Conservation (phyloP, 73 alveolate genomes). For the Paraurostyla sp. region DNA sequence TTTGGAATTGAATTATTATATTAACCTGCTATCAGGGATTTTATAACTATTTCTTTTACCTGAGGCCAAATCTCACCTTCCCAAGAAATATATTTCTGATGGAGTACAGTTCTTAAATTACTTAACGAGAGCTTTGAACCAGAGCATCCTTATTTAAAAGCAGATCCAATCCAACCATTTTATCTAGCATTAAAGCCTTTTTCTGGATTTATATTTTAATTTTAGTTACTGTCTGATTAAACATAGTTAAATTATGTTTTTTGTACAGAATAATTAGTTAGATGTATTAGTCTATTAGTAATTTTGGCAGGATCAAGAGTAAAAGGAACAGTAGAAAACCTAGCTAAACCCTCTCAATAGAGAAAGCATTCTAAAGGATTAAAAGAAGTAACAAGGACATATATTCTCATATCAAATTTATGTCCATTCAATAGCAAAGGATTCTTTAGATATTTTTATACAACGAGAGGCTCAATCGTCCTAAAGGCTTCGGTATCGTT, state of each 20-base stretch:
- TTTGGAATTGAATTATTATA: conserved; percentile 80
- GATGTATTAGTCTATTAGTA: conserved; percentile 74
- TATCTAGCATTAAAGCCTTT: background rate
- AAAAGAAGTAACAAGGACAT: conserved; percentile 84
- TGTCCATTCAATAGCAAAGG: conserved; percentile 88
- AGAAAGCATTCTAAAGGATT: conserved; percentile 89
- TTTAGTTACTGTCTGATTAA: conserved; percentile 70
- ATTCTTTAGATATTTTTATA: conserved; percentile 80
- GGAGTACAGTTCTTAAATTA: conserved; percentile 73
- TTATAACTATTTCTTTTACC: conserved; percentile 77
- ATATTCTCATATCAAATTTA: conserved; percentile 92
- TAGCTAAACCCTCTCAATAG: conserved; percentile 89
- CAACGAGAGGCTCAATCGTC: conserved; percentile 64
- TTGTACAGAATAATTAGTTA: conserved; percentile 85
- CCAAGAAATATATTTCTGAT: conserved; percentile 78
- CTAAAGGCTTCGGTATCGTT: conserved; percentile 24
- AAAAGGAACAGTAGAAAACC: conserved; percentile 84
- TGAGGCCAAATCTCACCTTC: conserved; percentile 84
- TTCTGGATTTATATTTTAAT: conserved; percentile 58
- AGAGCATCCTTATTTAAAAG: conserved; percentile 36
- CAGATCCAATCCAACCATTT: conserved; percentile 54
- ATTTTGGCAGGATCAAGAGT: conserved; percentile 35
- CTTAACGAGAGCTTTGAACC: conserved; percentile 77
- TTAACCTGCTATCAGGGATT: conserved; percentile 80
- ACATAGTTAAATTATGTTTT: conserved; percentile 71